Conservation (phyloP, 2,329 filamentous ascomycete species). For the Corynespora cassiicola region DNA sequence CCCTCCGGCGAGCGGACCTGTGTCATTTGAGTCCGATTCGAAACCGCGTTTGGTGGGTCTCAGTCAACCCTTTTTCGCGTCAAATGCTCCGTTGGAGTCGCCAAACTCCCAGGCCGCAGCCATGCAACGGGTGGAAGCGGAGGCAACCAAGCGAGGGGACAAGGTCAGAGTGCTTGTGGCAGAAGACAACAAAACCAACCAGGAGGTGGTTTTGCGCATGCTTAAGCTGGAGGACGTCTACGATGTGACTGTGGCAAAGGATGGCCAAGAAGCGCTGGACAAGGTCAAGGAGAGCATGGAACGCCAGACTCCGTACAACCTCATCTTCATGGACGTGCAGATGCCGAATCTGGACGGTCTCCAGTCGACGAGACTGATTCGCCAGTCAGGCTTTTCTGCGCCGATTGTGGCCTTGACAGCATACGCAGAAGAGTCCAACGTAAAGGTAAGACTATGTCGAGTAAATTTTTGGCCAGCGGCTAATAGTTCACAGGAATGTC, state of each 20-base stretch:
- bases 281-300: constrained; percentile 84
- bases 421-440: constrained; percentile 88
- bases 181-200: constrained; percentile 70
- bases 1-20: constrained; percentile 28
- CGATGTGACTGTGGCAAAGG: constrained; percentile 84
- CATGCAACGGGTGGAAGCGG: constrained; percentile 69
- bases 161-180: constrained; percentile 85
- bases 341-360: constrained; percentile 94
- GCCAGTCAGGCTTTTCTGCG: constrained; percentile 82
- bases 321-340: constrained; percentile 95
- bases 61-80: constrained; percentile 80
- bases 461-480: not conserved
- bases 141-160: constrained; percentile 60
- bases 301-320: constrained; percentile 73
- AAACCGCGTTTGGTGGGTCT: constrained; percentile 83
- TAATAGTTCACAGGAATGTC: constrained; percentile 53
- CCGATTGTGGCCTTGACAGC: constrained; percentile 92
- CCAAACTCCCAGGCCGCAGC: constrained; percentile 69
- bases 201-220: constrained; percentile 64
- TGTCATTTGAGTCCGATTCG: constrained; percentile 63
- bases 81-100: constrained; percentile 53
- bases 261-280: constrained; percentile 81
- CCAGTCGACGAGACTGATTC: constrained; percentile 83
- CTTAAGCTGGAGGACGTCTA: constrained; percentile 80
- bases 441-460: constrained; percentile 67